Percentiles rank a stretch among this genome's conserved stretches.
Evolutionary conservation across 345 rosid genomes (phyloP).

Genomic region (Limnanthes douglasii): DNA sequence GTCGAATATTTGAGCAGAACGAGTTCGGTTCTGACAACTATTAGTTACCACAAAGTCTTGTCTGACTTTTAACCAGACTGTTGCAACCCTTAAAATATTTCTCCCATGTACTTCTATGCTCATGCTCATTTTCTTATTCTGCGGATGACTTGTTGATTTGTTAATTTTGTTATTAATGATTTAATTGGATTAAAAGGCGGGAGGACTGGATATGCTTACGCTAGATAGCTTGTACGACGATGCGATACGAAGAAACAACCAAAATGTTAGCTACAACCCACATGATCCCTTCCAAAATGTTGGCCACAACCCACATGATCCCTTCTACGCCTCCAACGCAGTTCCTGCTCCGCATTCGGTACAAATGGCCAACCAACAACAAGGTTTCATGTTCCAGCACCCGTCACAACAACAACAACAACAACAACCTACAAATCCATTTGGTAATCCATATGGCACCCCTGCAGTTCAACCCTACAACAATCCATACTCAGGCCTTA

Average conservation of each 20-base stretch:
- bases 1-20: no score
- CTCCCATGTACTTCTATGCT: neutral
- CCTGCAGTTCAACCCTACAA: conserved; percentile 1
- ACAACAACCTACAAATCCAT: conserved; percentile 12
- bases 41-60: neutral
- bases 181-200: conserved; percentile 35
- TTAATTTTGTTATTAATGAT: neutral
- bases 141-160: neutral
- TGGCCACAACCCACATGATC: conserved; percentile 20
- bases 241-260: conserved; percentile 73
- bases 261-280: conserved; percentile 63
- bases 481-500: conserved; percentile 13
- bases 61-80: neutral
- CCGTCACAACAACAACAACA: conserved; percentile 13
- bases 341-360: conserved; percentile 7
- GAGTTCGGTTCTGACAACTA: no score
- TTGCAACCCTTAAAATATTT: neutral
- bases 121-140: conserved; percentile 1
- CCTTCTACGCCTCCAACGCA: conserved; percentile 9
- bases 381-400: conserved; percentile 9
- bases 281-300: conserved; percentile 51
- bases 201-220: conserved; percentile 89
- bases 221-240: conserved; percentile 93
- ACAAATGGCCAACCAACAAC: conserved; percentile 14
- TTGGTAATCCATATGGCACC: conserved; percentile 18